Percentiles rank a stretch among this genome's conserved stretches.
These are phyloP conservation scores for Gynostemma pentaphyllum DNA, from an alignment of 306 rosid genomes.

Conservation along the genomic window DNA sequence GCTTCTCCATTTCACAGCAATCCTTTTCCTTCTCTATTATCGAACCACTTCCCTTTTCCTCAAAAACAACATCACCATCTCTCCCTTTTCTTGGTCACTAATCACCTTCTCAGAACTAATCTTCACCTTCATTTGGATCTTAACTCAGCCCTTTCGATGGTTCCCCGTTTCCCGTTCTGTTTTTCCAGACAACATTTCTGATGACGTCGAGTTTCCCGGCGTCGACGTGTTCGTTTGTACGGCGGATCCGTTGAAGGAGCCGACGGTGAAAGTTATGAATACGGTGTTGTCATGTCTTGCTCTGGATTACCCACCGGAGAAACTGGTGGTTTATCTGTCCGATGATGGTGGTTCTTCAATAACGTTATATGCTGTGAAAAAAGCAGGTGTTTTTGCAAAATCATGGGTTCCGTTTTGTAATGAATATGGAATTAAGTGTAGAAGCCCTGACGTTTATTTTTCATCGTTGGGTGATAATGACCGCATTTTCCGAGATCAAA, in stretches of 20 bases:
- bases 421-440: conserved; percentile 24
- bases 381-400: conserved; percentile 42
- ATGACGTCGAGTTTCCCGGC: conserved; percentile 36
- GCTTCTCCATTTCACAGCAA: conserved; percentile 37
- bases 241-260: conserved; percentile 56
- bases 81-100: conserved; percentile 36
- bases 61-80: conserved; percentile 10
- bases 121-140: conserved; percentile 54
- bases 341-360: conserved; percentile 54
- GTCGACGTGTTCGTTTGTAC: conserved; percentile 68
- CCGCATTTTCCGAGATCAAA: conserved; percentile 11
- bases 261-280: conserved; percentile 57
- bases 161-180: conserved; percentile 34
- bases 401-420: conserved; percentile 59
- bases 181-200: conserved; percentile 47
- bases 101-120: conserved; percentile 43
- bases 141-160: conserved; percentile 45
- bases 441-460: conserved; percentile 56
- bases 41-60: conserved; percentile 30
- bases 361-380: conserved; percentile 34
- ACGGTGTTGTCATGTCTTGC: conserved; percentile 66
- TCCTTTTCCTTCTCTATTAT: conserved; percentile 35
- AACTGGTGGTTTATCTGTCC: conserved; percentile 60
- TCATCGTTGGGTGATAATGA: conserved; percentile 17
- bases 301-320: conserved; percentile 52